A percentile compares a stretch with the other conserved stretches of the same genome.
Evolutionary conservation across 768 basidiomycete genomes (phyloP).

Genomic region (Mycena filopes): DNA sequence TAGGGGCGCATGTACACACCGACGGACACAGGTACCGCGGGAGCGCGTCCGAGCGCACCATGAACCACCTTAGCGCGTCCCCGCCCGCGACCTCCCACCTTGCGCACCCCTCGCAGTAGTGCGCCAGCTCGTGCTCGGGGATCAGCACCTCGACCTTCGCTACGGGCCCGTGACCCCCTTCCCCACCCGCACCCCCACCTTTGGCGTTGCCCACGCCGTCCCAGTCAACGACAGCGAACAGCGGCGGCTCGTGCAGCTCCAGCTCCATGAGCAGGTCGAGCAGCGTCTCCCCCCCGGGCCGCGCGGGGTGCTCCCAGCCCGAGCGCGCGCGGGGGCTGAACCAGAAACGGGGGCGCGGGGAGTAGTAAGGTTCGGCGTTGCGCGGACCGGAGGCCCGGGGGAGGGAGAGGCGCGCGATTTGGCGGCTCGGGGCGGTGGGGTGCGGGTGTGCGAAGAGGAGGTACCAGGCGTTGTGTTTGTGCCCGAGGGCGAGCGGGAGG

Average conservation of each 20-base stretch:
- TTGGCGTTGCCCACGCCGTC: constrained; percentile 20
- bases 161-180: too few relatives aligned
- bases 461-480: constrained; percentile 33
- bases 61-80: constrained; percentile 26
- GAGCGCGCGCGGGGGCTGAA: constrained; percentile 28
- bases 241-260: constrained; percentile 21
- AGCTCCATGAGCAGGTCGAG: constrained; percentile 31
- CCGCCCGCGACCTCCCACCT: constrained; percentile 29
- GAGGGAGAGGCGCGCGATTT: constrained; percentile 31
- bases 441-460: constrained; percentile 34
- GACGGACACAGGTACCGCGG: constrained; percentile 34
- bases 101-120: constrained; percentile 31
- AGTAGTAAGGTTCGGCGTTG: constrained; percentile 1
- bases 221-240: constrained; percentile 30
- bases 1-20: constrained; percentile 11
- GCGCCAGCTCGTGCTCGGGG: constrained; percentile 25
- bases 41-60: constrained; percentile 12
- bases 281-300: constrained; percentile 25
- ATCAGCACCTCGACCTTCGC: constrained; percentile 34
- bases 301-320: constrained; percentile 28
- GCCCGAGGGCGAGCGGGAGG: constrained; percentile 31
- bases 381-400: background rate
- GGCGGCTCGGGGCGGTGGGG: constrained; percentile 30
- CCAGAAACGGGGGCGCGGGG: constrained; percentile 29
- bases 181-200: too few relatives aligned